Base-by-base conservation (phyloP, 768 basidiomycete genomes). In the Termitomyces sp. region DNA sequence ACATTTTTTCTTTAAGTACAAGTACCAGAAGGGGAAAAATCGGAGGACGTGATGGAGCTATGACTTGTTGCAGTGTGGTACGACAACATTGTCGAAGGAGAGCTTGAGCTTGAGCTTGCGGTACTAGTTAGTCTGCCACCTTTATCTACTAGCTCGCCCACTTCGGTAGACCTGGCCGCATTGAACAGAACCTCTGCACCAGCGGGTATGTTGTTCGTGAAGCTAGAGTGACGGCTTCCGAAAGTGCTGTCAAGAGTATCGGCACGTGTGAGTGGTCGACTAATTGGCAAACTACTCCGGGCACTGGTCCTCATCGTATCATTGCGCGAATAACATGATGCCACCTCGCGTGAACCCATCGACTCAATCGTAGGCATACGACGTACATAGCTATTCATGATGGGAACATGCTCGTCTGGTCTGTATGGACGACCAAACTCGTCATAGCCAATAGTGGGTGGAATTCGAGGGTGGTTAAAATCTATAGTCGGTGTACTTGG, bases 341-440 rank as follows among this genome's bases (percentile, higher is more conserved):
- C 69, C 49, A 73, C 58, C 58, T 91, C 89, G 50, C 80, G 77
- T 17, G 85, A 87, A 41, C 87, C 88, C 67, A 90, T 76, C 43
- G 82, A 84, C 67, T 90, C 87, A 59, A 91, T 91, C 30, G 89
- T 91, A 19, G 87, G 84, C 89, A 91, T 89, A 40, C 89, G 85
- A 51, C 79, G 76, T 44, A 91, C 77, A 62, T 75, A 80, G 23
- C 79, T 75, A 53, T 87, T 86, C 54, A 91, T 71, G 49, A 91
- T 76, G 6, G 77, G 77, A 31, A 89, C 73, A 53, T 79, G 75
- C 55, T 79, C 76, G 40, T 81, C 81, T 21, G 76, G 72, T 19
- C 73, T 73, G 62, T 77, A 77, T 3, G 76, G 76, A 26, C 70
- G 67, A 2, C 76, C 78, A 48, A 78, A 78, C 59, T 81, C 80